These are phyloP conservation scores for Cyclotella baltica DNA, from an alignment of 108 stramenopile genomes.

Conservation along the genomic window DNA sequence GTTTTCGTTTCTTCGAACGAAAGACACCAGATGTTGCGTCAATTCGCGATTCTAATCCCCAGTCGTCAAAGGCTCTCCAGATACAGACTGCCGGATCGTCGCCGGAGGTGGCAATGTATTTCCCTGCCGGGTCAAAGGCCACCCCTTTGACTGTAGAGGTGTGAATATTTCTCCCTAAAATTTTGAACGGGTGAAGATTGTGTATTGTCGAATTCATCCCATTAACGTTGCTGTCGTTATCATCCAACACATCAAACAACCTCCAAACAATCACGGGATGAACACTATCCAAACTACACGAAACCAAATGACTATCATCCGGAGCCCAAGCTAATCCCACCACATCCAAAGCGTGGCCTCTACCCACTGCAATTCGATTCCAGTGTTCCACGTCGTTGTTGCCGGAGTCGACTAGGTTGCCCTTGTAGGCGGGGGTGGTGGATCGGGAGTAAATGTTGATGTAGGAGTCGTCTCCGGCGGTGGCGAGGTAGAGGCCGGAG, in stretches of 20 bases:
- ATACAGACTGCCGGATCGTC: constrained; percentile 90
- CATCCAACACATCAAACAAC: constrained; percentile 60
- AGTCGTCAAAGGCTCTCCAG: constrained; percentile 90
- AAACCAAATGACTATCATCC: constrained; percentile 86
- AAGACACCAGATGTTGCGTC: constrained; percentile 80
- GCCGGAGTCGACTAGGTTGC: constrained; percentile 58
- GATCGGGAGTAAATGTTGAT: constrained; percentile 77
- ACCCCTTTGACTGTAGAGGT: constrained; percentile 90
- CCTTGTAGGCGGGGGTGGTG: constrained; percentile 29
- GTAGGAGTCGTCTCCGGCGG: constrained; percentile 86
- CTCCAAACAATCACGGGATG: constrained; percentile 91
- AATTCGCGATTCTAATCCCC: constrained; percentile 84
- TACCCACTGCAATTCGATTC: constrained; percentile 84
- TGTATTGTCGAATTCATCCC: constrained; percentile 9
- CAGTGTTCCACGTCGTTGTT: constrained; percentile 70
- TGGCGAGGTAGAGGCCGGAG: constrained; percentile 77
- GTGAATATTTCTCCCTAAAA: constrained; percentile 73
- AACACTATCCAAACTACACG: constrained; percentile 85
- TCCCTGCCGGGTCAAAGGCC: constrained; percentile 87
- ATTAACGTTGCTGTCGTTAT: background rate
- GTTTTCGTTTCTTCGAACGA: constrained; percentile 54
- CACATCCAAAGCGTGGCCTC: constrained; percentile 87
- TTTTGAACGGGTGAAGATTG: constrained; percentile 81
- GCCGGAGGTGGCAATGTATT: constrained; percentile 81
- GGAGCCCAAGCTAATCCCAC: constrained; percentile 93